These are phyloP conservation scores for Talaromyces marneffei DNA, from an alignment of 2,329 filamentous ascomycete species.

Conservation along the genomic window DNA sequence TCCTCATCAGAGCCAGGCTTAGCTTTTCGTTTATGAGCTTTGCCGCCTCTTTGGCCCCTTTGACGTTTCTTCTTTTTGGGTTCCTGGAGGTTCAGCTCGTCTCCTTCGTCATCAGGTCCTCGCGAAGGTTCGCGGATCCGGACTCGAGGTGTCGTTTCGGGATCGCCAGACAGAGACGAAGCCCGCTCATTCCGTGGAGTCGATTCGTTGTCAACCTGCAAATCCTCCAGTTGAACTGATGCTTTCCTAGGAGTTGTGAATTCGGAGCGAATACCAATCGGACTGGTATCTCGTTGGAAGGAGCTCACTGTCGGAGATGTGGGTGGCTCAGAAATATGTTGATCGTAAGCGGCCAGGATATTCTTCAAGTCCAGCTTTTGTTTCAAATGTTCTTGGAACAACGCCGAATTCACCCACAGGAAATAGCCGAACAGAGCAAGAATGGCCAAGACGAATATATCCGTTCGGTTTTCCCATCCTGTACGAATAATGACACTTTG, in stretches of 20 bases:
- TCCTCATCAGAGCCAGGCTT: slow-evolving; percentile 49
- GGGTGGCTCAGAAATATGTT: slow-evolving; percentile 33
- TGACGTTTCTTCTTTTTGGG: slow-evolving; percentile 64
- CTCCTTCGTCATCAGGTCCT: slow-evolving; percentile 28
- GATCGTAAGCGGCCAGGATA: slow-evolving; percentile 37
- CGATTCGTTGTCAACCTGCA: slow-evolving; percentile 26
- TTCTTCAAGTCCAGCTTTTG: slow-evolving; percentile 43
- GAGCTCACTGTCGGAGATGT: slow-evolving; percentile 32
- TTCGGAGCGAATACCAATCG: slow-evolving; percentile 15
- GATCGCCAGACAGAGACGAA: slow-evolving; percentile 10
- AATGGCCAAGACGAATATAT: slow-evolving; percentile 40
- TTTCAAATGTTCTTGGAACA: slow-evolving; percentile 37
- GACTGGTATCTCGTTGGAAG: slow-evolving; percentile 24
- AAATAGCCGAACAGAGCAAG: slow-evolving; percentile 37
- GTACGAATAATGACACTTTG: slow-evolving; percentile 42
- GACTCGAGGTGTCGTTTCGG: slow-evolving; percentile 30
- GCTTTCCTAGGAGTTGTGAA: slow-evolving; percentile 6
- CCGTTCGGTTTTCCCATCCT: slow-evolving; percentile 41
- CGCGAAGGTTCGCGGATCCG: slow-evolving; percentile 37
- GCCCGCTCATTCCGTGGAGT: slow-evolving; percentile 26
- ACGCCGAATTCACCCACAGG: slow-evolving; percentile 39
- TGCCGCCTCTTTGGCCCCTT: slow-evolving; percentile 65
- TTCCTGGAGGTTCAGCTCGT: slow-evolving; percentile 24
- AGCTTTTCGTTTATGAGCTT: slow-evolving; percentile 53
- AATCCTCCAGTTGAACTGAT: slow-evolving; percentile 21